These are phyloP conservation scores for Lichtheimia ramosa DNA, from an alignment of 371 early-diverging fungal species.

Conservation along the genomic window DNA sequence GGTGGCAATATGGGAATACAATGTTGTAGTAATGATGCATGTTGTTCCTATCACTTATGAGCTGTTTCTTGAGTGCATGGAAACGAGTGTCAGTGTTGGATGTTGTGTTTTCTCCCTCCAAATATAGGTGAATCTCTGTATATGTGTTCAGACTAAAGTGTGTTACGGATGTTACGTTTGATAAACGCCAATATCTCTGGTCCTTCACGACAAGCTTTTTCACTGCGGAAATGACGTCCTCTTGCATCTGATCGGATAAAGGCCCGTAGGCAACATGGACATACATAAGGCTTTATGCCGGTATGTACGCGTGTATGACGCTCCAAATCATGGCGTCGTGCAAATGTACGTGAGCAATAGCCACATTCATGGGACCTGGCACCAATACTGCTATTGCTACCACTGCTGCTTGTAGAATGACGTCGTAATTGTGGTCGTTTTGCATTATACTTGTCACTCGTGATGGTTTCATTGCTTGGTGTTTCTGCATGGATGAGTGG, in stretches of 20 bases:
- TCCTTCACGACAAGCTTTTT: conserved; percentile 31
- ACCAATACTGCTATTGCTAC: no score
- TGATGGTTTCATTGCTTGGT: not conserved
- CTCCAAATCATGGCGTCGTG: conserved; percentile 56
- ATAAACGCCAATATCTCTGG: conserved; percentile 23
- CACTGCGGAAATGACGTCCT: conserved; percentile 47
- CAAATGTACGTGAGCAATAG: conserved; percentile 31
- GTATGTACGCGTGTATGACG: conserved; percentile 61
- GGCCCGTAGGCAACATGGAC: conserved; percentile 48
- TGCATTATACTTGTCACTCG: not conserved
- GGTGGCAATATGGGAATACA: no score
- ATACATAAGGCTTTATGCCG: conserved; percentile 52
- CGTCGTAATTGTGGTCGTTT: not conserved
- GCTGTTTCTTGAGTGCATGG: no score
- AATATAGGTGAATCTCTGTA: no score
- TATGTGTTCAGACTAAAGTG: not conserved
- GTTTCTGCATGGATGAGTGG: no score
- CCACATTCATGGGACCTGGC: conserved; percentile 11
- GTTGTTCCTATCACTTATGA: no score
- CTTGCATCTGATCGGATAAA: conserved; percentile 62
- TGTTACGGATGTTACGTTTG: conserved; percentile 12
- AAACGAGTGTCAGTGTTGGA: no score
- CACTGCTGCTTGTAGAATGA: not conserved
- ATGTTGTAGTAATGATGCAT: no score
- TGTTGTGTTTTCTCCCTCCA: no score